phyloP scores from a whole-genome alignment of 2,329 filamentous ascomycete species.

The Ophiostoma tasmaniense region DNA sequence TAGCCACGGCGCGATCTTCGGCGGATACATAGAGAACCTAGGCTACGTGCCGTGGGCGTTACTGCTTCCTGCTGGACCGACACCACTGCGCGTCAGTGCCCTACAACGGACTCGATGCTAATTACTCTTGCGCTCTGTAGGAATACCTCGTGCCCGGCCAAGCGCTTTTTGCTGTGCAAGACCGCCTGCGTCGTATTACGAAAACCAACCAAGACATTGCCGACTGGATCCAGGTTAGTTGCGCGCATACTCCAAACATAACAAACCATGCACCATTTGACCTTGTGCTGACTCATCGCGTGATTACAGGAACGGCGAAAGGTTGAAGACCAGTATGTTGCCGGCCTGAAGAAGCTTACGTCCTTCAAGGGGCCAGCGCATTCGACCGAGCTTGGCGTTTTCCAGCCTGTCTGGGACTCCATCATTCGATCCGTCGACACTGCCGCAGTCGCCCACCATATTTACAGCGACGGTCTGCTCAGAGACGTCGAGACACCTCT shows the following conservation, averaged over 20 bases:
- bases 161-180: slow-evolving; percentile 72
- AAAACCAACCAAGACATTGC: slow-evolving; percentile 85
- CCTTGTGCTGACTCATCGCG: not conserved
- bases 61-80: not conserved
- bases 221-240: slow-evolving; percentile 96
- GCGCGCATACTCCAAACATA: slow-evolving; percentile 37
- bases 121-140: slow-evolving; percentile 38
- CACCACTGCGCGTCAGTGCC: not conserved
- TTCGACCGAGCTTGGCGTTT: slow-evolving; percentile 77
- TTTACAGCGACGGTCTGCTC: slow-evolving; percentile 73
- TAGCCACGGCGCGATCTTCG: not conserved
- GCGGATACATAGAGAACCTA: no score
- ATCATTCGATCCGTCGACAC: slow-evolving; percentile 72
- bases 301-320: slow-evolving; percentile 71
- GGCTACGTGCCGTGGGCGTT: not conserved
- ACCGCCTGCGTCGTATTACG: slow-evolving; percentile 78
- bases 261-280: not conserved
- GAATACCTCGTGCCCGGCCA: slow-evolving; percentile 71
- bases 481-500: slow-evolving; percentile 80
- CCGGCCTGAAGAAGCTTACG: slow-evolving; percentile 71
- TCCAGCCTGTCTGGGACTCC: slow-evolving; percentile 82
- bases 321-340: slow-evolving; percentile 83
- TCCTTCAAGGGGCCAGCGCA: slow-evolving; percentile 65
- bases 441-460: slow-evolving; percentile 74
- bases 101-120: not conserved